phyloP scores from a whole-genome alignment of 352 stramenopile genomes.

The Phytophthora sp. region DNA sequence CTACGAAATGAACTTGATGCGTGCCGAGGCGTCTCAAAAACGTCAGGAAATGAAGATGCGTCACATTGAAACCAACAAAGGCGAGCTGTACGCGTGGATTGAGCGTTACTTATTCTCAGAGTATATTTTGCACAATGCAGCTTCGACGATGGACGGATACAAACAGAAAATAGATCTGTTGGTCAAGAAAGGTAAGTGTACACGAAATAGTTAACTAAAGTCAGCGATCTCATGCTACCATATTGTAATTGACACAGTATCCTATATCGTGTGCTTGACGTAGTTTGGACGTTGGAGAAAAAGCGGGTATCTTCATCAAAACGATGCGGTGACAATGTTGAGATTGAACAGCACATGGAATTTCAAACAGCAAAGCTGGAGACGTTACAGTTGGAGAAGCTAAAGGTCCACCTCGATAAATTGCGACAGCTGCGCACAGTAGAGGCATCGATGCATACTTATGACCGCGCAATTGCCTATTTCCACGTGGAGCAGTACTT shows the following conservation, averaged over 20 bases:
- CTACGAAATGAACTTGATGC: slow-evolving; percentile 85
- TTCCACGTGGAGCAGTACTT: slow-evolving; percentile 88
- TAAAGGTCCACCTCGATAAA: slow-evolving; percentile 73
- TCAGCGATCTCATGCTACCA: not conserved
- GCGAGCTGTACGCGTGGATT: slow-evolving; percentile 70
- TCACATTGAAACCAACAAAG: slow-evolving; percentile 83
- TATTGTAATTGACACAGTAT: not conserved
- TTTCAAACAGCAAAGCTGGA: slow-evolving; percentile 83
- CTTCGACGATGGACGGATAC: slow-evolving; percentile 53
- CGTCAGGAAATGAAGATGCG: slow-evolving; percentile 86
- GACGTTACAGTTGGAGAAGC: slow-evolving; percentile 57
- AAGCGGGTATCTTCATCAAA: slow-evolving; percentile 63
- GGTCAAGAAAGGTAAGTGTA: slow-evolving; percentile 69
- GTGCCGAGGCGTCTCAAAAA: slow-evolving; percentile 77
- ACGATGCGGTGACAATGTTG: slow-evolving; percentile 62
- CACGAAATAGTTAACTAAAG: too few relatives aligned
- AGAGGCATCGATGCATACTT: slow-evolving; percentile 80
- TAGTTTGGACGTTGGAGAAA: slow-evolving; percentile 68
- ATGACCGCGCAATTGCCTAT: slow-evolving; percentile 78
- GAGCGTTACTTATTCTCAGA: slow-evolving; percentile 83
- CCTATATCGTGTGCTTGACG: not conserved
- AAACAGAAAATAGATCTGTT: slow-evolving; percentile 74
- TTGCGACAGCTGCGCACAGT: slow-evolving; percentile 79
- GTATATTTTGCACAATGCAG: slow-evolving; percentile 78
- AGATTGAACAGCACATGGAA: slow-evolving; percentile 61